Conservation (phyloP, 2,329 filamentous ascomycete genomes). For the Chaetoscypha palmicola region DNA sequence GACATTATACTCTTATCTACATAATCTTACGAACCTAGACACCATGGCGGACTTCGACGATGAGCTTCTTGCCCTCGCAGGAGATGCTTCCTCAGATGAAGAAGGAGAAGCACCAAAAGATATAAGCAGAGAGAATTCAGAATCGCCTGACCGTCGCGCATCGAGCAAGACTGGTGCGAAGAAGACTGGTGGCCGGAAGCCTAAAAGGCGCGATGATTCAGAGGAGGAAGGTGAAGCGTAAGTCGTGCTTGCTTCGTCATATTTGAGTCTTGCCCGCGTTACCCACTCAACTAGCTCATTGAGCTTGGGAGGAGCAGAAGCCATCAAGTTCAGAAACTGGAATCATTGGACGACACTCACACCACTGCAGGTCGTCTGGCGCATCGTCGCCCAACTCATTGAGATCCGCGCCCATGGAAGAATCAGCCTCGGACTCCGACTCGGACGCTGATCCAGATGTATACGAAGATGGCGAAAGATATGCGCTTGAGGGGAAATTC, state of each 20-base stretch:
- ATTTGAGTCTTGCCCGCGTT: too few species aligned
- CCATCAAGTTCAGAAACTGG: too few species aligned
- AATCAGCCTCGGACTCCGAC: slow-evolving; percentile 80
- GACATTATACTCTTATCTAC: too few species aligned
- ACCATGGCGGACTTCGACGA: slow-evolving; percentile 81
- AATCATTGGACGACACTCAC: too few species aligned
- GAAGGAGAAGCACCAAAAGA: slow-evolving; percentile 44
- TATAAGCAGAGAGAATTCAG: slow-evolving; percentile 48
- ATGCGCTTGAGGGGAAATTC: slow-evolving; percentile 85
- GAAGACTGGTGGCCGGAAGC: slow-evolving; percentile 44
- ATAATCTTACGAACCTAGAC: neutral
- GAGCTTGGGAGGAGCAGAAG: too few species aligned
- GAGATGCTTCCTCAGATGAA: slow-evolving; percentile 57
- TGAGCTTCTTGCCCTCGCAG: slow-evolving; percentile 87
- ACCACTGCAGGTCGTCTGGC: slow-evolving; percentile 54
- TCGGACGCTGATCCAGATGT: slow-evolving; percentile 48
- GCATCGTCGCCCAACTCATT: slow-evolving; percentile 67
- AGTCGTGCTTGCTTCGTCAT: slow-evolving; percentile 35
- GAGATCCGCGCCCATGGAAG: slow-evolving; percentile 82
- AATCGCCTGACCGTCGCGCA: slow-evolving; percentile 40
- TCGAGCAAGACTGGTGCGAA: slow-evolving; percentile 36
- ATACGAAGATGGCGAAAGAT: slow-evolving; percentile 56
- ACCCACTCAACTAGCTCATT: too few species aligned
- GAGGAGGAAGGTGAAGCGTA: slow-evolving; percentile 81
- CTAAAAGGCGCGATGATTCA: slow-evolving; percentile 47